A percentile compares a stretch with the other conserved stretches of the same genome.
Evolutionary conservation across 441 rosid species (phyloP).

Genomic region (Aquilaria agallochum): DNA sequence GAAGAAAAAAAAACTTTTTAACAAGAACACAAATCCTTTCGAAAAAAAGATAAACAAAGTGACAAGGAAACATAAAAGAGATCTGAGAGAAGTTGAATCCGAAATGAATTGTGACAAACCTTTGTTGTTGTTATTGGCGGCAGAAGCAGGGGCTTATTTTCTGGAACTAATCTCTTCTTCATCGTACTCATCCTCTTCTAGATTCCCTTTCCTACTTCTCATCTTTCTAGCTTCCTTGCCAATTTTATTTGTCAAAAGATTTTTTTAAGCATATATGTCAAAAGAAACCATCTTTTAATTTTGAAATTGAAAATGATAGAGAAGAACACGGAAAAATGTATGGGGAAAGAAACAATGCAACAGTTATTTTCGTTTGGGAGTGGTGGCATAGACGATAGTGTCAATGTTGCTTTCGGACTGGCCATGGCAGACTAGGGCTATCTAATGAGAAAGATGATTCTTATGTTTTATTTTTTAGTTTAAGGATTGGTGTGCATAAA

Average conservation of each 20-base stretch:
- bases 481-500: too few species aligned
- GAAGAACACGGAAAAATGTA: neutral
- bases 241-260: too few species aligned
- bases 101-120: conserved; percentile 42
- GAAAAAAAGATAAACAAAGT: conserved; percentile 4
- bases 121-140: conserved; percentile 28
- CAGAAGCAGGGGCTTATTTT: conserved; percentile 42
- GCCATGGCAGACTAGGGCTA: too few species aligned
- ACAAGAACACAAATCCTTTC: neutral
- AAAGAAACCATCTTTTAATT: too few species aligned
- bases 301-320: neutral
- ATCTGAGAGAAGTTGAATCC: conserved; percentile 7
- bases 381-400: too few species aligned
- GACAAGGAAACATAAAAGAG: neutral
- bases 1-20: too few species aligned
- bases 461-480: too few species aligned
- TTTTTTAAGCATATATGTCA: too few species aligned
- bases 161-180: conserved; percentile 69
- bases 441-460: too few species aligned
- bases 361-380: neutral
- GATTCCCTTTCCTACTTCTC: conserved; percentile 70
- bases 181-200: conserved; percentile 71
- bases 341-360: conserved; percentile 1
- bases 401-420: too few species aligned
- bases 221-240: conserved; percentile 21